phyloP scores from a whole-genome alignment of 2,329 filamentous ascomycete genomes.

The Penicillium sp. region DNA sequence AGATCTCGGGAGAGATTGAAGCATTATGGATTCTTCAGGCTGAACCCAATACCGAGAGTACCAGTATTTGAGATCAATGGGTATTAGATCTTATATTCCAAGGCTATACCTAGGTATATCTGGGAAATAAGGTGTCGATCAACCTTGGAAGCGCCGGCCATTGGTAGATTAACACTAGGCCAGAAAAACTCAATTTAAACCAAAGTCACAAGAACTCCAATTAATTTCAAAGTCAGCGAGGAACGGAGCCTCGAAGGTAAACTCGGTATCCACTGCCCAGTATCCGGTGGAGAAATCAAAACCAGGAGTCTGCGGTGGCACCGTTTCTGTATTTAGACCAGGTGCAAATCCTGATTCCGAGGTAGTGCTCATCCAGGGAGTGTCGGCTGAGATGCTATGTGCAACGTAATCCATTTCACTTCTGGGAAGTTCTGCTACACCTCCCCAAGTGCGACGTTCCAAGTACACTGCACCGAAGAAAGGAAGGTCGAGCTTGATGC shows the following conservation, averaged over 20 bases:
- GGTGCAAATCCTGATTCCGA: background rate
- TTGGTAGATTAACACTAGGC: background rate
- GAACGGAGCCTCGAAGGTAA: constrained; percentile 9
- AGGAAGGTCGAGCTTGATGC: constrained; percentile 14
- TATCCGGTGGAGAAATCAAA: constrained; percentile 2
- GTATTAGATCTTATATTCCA: no score
- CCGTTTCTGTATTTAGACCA: background rate
- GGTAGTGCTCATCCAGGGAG: background rate
- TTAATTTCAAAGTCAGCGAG: constrained; percentile 8
- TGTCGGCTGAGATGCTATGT: background rate
- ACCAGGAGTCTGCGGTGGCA: background rate
- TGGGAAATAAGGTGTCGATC: no score
- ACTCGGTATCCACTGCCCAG: constrained; percentile 11
- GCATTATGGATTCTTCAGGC: no score
- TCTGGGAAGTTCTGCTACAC: background rate
- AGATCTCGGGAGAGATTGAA: no score
- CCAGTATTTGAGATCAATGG: no score
- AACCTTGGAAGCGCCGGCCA: no score
- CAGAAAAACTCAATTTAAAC: background rate
- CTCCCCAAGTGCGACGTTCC: background rate
- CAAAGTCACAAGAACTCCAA: constrained; percentile 6
- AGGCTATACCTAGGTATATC: no score
- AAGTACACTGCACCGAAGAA: constrained; percentile 14
- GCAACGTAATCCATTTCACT: no score
- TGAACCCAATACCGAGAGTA: no score